Percentiles rank a stretch among this genome's conserved stretches.
phyloP scores from a whole-genome alignment of 257 asterid species.

The Solanum megistacrolobum region DNA sequence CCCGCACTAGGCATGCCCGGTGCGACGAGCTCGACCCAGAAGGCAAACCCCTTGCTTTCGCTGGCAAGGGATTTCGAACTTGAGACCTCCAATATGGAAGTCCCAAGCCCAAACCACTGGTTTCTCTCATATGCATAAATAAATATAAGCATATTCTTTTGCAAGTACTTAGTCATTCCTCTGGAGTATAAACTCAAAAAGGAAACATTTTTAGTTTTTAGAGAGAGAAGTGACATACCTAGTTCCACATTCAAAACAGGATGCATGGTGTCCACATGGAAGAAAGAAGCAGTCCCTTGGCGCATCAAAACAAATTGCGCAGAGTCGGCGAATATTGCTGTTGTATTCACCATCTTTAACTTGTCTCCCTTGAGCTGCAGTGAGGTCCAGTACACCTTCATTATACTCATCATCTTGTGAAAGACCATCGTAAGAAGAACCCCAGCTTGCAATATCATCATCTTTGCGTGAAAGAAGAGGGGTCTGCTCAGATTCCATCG shows the following conservation, averaged over 20 bases:
- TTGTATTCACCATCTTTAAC: conserved; percentile 30
- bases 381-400: conserved; percentile 21
- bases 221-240: conserved; percentile 29
- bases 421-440: conserved; percentile 45
- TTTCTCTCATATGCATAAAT: neutral
- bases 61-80: too few species aligned
- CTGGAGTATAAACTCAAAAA: neutral
- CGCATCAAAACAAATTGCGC: conserved; percentile 86
- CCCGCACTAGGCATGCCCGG: too few species aligned
- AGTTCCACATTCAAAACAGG: conserved; percentile 74
- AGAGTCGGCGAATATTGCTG: conserved; percentile 25
- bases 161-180: neutral
- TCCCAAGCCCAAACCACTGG: neutral
- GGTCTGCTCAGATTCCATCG: conserved; percentile 26
- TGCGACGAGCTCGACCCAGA: too few species aligned
- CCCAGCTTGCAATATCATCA: conserved; percentile 30
- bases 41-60: too few species aligned
- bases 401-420: conserved; percentile 35
- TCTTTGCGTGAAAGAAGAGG: conserved; percentile 56
- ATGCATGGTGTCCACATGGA: conserved; percentile 83
- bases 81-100: too few species aligned
- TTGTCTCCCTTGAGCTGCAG: conserved; percentile 20
- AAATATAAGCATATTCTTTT: neutral
- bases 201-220: neutral
- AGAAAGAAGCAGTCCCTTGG: conserved; percentile 74